Percentiles rank a stretch among this genome's conserved stretches.
Conservation (phyloP, 139 green algal species). For the Closterium sp. region DNA sequence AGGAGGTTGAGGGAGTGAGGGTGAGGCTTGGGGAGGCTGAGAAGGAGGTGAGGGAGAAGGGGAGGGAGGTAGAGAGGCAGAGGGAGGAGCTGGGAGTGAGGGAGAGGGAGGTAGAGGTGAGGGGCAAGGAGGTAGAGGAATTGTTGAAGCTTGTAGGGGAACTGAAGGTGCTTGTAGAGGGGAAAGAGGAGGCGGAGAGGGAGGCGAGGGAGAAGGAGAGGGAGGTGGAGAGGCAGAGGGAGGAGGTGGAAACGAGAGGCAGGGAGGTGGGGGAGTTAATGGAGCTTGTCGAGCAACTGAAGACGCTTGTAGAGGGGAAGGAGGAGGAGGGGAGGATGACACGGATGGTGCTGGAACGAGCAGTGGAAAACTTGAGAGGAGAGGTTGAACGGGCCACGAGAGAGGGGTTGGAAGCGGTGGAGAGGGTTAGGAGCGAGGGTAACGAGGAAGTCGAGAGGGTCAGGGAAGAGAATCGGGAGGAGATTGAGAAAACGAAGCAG, state of each 20-base stretch:
- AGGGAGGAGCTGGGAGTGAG: too few species aligned
- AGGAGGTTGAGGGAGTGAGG: neutral
- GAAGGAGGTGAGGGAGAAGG: neutral
- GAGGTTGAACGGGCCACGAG: neutral
- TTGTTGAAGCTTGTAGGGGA: too few species aligned
- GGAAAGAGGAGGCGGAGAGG: too few species aligned
- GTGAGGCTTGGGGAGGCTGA: neutral
- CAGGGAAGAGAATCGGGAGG: too few species aligned
- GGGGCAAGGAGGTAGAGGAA: too few species aligned
- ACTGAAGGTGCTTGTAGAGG: too few species aligned
- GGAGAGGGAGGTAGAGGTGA: too few species aligned
- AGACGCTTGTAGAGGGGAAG: neutral
- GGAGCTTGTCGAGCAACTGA: neutral
- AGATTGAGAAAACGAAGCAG: too few species aligned
- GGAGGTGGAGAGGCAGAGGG: neutral
- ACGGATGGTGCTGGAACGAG: neutral
- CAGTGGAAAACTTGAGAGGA: neutral
- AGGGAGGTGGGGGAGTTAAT: neutral
- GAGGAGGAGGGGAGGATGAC: neutral
- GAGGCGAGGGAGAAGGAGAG: neutral
- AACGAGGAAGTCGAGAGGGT: neutral
- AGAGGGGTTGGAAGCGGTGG: neutral
- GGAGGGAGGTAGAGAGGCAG: too few species aligned
- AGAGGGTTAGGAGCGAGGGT: neutral
- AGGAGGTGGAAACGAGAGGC: neutral